Evolutionary conservation across 495 filamentous ascomycete genomes (phyloP).

Genomic region (Hypoxylon perforatum): DNA sequence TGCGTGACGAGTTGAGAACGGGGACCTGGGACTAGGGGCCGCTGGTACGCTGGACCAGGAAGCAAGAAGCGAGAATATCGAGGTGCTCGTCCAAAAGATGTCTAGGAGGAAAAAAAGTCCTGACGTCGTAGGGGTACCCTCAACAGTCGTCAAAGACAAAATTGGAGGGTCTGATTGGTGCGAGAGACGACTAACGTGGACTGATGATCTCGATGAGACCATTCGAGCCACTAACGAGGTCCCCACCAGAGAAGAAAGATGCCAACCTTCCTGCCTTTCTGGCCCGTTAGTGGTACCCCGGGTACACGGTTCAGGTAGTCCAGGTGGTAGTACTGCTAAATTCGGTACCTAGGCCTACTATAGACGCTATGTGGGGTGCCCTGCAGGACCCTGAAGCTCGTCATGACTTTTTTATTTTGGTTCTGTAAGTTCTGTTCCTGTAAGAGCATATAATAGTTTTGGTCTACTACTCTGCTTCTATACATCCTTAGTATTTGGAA

Average conservation of each 20-base stretch:
- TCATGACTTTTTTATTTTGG: background rate
- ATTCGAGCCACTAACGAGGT: constrained; percentile 26
- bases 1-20: constrained; percentile 4
- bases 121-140: constrained; percentile 46
- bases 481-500: too few species aligned
- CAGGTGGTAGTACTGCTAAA: background rate
- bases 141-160: constrained; percentile 19
- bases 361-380: background rate
- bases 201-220: constrained; percentile 1
- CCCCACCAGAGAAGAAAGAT: constrained; percentile 1
- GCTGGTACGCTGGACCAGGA: background rate
- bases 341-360: constrained; percentile 7
- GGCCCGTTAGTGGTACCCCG: constrained; percentile 14
- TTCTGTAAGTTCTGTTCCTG: background rate
- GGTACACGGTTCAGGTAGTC: background rate
- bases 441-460: too few species aligned
- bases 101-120: constrained; percentile 34
- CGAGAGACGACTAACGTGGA: background rate
- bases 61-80: background rate
- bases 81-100: constrained; percentile 10
- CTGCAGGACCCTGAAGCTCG: constrained; percentile 33
- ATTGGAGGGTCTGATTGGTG: constrained; percentile 26
- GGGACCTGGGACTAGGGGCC: background rate
- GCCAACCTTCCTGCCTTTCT: background rate
- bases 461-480: too few species aligned